These are phyloP conservation scores for Furculomyces boomerangus DNA, from an alignment of 371 early-diverging fungal species.

Conservation along the genomic window DNA sequence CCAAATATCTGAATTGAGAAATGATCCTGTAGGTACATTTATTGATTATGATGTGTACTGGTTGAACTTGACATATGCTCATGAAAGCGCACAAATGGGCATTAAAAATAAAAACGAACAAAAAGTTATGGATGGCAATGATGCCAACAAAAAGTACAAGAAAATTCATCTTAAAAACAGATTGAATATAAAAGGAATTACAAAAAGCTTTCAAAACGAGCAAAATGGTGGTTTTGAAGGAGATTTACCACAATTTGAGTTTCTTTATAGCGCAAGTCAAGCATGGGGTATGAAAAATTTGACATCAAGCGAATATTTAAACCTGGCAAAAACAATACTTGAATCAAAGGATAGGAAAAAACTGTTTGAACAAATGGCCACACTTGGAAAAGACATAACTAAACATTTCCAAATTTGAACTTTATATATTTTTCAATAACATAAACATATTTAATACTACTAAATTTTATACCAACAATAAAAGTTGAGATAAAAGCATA, in stretches of 20 bases:
- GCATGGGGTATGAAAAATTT: slow-evolving; percentile 43
- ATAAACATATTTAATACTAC: too few relatives aligned
- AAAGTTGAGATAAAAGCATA: too few relatives aligned
- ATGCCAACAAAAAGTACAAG: not conserved
- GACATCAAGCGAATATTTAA: slow-evolving; percentile 20
- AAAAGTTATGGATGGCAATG: not conserved
- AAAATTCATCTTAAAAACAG: not conserved
- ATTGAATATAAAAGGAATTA: too few relatives aligned
- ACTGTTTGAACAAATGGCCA: slow-evolving; percentile 4
- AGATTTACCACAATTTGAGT: slow-evolving; percentile 3
- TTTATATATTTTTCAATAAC: too few relatives aligned
- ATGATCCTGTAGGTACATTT: slow-evolving; percentile 18
- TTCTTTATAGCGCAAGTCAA: slow-evolving; percentile 10
- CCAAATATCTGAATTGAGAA: not conserved
- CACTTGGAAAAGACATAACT: not conserved
- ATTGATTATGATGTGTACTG: slow-evolving; percentile 39
- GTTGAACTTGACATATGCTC: slow-evolving; percentile 26
- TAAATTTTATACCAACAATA: too few relatives aligned
- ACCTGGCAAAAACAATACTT: slow-evolving; percentile 13
- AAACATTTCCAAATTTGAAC: too few relatives aligned
- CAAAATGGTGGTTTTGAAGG: not conserved
- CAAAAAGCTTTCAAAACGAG: too few relatives aligned
- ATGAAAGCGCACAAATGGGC: not conserved
- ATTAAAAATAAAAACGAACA: not conserved
- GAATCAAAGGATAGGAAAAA: slow-evolving; percentile 10